Evolutionary conservation across 2,329 filamentous ascomycete species (phyloP), one percentile per base, ranked within the genome.

Genomic region (Aspergillus caelatus): DNA sequence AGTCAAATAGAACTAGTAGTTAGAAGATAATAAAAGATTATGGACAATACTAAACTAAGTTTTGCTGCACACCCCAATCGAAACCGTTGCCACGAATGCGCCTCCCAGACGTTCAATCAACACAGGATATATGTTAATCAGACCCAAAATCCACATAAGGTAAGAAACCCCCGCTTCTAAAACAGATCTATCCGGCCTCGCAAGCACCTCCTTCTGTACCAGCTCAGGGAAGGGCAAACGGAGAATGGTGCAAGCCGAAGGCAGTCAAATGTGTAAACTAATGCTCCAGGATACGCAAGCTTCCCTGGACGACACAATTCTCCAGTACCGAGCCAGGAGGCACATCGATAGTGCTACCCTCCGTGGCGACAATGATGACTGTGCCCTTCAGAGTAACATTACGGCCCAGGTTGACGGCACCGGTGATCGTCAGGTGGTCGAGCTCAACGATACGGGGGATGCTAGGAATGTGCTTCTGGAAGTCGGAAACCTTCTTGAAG

Each of bases 401-500:
- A 60, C 95, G 92, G 70, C 94, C 94, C 62, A 99, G 88, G 84
- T 97, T 98, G 80, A 99, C 95, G 52, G 93, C 93, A 77, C 95
- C 95, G 41, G 95, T 99, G 74, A 99, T 97, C 77, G 95, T 99
- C 64, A 99, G 88, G 79, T 99, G 95, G 67, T 83, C 81, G 58
- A 83, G 73, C 68, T 84, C 81, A 28, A 83, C 76, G 68, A 83
- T 83, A 64, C 82, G 82, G 43, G 81, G 82, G 62, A 83, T 84
- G 72, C 80, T 82, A 62, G 76, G 73, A 65, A 83, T 83, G 69
- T 78, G 79, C 75, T 83, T 84, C 77, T 83, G 81, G 80, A 84
- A 83, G 71, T 83, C 95, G 1, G 94, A 98, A 45, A 99, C 95
- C 89, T 99, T 99, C 91, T 99, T 99, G 89, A 99, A 99, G 86